A percentile compares a stretch with the other conserved stretches of the same genome.
Conservation (phyloP, 148 eudicot species). For the Vaccinium vitisidaea region DNA sequence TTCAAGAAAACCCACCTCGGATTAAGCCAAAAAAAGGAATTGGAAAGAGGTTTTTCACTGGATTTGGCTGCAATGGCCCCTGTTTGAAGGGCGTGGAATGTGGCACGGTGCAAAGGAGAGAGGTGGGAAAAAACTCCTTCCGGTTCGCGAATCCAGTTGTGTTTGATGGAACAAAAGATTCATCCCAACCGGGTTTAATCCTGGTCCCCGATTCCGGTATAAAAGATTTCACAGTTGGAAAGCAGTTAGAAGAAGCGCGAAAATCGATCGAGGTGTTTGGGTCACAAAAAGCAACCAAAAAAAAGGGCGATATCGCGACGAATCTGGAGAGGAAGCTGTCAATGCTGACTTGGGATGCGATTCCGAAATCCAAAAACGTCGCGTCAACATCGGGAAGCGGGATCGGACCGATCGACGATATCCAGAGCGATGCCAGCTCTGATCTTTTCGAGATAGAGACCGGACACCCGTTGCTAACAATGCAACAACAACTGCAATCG, state of each 20-base stretch:
- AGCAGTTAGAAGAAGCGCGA: conserved; percentile 25
- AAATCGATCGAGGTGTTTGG: conserved; percentile 73
- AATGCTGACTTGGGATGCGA: conserved; percentile 75
- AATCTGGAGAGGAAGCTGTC: conserved; percentile 64
- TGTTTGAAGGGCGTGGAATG: conserved; percentile 38
- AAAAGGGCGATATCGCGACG: conserved; percentile 36
- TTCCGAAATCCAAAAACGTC: conserved; percentile 42
- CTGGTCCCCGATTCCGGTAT: conserved; percentile 23
- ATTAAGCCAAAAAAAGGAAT: conserved; percentile 25
- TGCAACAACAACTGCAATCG: neutral
- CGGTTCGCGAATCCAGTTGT: neutral
- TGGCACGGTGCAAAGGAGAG: conserved; percentile 3
- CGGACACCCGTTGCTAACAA: neutral
- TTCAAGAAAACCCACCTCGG: conserved; percentile 9
- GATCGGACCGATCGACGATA: conserved; percentile 34
- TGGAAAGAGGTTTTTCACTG: conserved; percentile 35
- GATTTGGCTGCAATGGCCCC: conserved; percentile 47
- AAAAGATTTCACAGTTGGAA: neutral
- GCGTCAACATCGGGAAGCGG: conserved; percentile 24
- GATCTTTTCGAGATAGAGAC: conserved; percentile 76
- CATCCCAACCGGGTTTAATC: conserved; percentile 21
- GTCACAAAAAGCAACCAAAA: conserved; percentile 12
- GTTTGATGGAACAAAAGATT: conserved; percentile 19
- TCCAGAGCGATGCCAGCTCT: conserved; percentile 70
- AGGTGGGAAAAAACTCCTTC: neutral